These are phyloP conservation scores for Candida methanosorbosa DNA, from an alignment of 805 yeast genomes.

Conservation along the genomic window DNA sequence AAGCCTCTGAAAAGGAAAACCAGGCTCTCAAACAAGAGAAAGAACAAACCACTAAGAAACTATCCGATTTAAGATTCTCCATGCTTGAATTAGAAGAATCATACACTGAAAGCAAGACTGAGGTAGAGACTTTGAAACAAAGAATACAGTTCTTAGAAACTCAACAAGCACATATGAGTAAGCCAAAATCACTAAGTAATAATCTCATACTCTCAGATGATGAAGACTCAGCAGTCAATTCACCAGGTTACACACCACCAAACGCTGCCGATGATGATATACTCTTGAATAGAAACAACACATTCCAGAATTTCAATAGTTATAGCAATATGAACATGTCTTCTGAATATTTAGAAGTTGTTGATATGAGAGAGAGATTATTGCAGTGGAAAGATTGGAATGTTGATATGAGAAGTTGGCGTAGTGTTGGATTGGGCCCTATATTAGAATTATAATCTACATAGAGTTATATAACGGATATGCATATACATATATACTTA, in stretches of 20 bases:
- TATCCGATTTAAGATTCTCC: conserved; percentile 15
- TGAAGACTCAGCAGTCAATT: too few species aligned
- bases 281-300: conserved; percentile 2
- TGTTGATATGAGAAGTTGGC: conserved; percentile 81
- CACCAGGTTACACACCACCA: too few species aligned
- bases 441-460: conserved; percentile 39
- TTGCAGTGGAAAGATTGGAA: conserved; percentile 79
- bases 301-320: conserved; percentile 14
- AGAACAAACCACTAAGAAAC: conserved; percentile 6
- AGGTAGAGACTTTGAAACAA: conserved; percentile 27
- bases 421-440: conserved; percentile 60
- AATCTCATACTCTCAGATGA: too few species aligned
- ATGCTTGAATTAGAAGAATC: conserved; percentile 25
- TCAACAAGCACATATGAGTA: too few species aligned
- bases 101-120: too few species aligned
- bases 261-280: too few species aligned
- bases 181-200: too few species aligned
- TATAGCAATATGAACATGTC: conserved; percentile 6
- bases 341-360: neutral
- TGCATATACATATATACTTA: neutral
- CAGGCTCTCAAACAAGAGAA: neutral
- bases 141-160: too few species aligned
- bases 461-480: too few species aligned
- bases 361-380: conserved; percentile 46
- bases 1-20: conserved; percentile 5